Evolutionary conservation across 495 filamentous ascomycete species (phyloP).

Genomic region (Hypoxylon intermedium): DNA sequence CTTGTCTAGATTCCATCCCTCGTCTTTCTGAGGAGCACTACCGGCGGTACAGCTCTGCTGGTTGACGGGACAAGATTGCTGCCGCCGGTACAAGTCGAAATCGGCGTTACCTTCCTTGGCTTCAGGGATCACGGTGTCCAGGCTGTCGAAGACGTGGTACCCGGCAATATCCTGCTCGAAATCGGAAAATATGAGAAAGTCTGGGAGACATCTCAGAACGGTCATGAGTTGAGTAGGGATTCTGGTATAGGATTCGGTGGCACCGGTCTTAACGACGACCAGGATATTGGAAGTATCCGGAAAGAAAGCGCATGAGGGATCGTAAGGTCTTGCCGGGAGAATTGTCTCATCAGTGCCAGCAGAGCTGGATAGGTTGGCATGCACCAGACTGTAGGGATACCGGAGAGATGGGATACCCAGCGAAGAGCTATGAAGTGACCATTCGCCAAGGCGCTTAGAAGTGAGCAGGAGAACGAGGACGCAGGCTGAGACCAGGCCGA

Average conservation of each 20-base stretch:
- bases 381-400: slow-evolving; percentile 23
- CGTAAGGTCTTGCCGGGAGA: slow-evolving; percentile 4
- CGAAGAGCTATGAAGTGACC: slow-evolving; percentile 30
- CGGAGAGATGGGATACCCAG: slow-evolving; percentile 10
- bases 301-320: slow-evolving; percentile 44
- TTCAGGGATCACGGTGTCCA: slow-evolving; percentile 52
- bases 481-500: slow-evolving; percentile 31
- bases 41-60: slow-evolving; percentile 50
- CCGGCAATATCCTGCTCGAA: slow-evolving; percentile 58
- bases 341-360: not conserved
- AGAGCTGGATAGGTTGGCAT: slow-evolving; percentile 27
- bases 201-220: slow-evolving; percentile 56
- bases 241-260: slow-evolving; percentile 58
- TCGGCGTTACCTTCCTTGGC: slow-evolving; percentile 51
- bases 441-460: slow-evolving; percentile 36
- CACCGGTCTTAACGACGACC: slow-evolving; percentile 65
- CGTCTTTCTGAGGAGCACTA: not conserved
- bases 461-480: slow-evolving; percentile 41
- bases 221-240: slow-evolving; percentile 64
- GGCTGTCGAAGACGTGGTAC: slow-evolving; percentile 59
- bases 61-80: slow-evolving; percentile 51
- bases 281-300: slow-evolving; percentile 51
- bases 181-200: slow-evolving; percentile 67
- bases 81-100: slow-evolving; percentile 62
- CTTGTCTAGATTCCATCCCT: too few relatives aligned